These are phyloP conservation scores for Calycina marina DNA, from an alignment of 2,329 filamentous ascomycete species.

Conservation along the genomic window DNA sequence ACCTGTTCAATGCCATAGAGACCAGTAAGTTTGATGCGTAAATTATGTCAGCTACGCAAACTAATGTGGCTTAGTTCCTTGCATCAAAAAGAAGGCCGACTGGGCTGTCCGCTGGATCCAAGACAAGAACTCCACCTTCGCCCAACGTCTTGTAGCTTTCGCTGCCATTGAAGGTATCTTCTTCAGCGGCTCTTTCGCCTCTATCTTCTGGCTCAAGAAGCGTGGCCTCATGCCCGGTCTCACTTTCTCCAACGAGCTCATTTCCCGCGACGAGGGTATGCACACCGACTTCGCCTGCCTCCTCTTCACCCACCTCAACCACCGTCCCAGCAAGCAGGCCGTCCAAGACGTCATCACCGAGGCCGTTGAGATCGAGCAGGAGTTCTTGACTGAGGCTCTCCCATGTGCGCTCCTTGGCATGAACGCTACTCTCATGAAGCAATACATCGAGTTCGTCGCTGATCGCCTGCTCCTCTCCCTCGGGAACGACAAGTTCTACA, in stretches of 20 bases:
- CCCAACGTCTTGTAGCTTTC: slow-evolving; percentile 88
- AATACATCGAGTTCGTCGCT: slow-evolving; percentile 99
- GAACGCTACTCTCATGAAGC: slow-evolving; percentile 95
- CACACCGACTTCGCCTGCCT: slow-evolving; percentile 99
- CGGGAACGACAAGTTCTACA: slow-evolving; percentile 89
- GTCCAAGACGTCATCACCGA: slow-evolving; percentile 85
- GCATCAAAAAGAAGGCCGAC: slow-evolving; percentile 96
- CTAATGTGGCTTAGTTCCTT: slow-evolving; percentile 52
- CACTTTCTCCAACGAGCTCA: slow-evolving; percentile 99
- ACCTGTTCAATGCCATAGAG: slow-evolving; percentile 97
- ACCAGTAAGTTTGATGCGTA: slow-evolving; percentile 51
- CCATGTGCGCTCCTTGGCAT: slow-evolving; percentile 90
- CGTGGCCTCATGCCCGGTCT: slow-evolving; percentile 96
- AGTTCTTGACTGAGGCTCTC: slow-evolving; percentile 93
- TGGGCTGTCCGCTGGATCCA: slow-evolving; percentile 94
- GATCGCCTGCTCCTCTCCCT: slow-evolving; percentile 87
- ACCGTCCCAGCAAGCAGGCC: slow-evolving; percentile 69
- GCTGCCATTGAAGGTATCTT: slow-evolving; percentile 98
- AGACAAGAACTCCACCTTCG: slow-evolving; percentile 87
- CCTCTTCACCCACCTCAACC: slow-evolving; percentile 91
- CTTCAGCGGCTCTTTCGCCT: slow-evolving; percentile 96
- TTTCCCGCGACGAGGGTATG: slow-evolving; percentile 97
- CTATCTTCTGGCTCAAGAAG: slow-evolving; percentile 99
- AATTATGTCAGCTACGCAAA: not conserved
- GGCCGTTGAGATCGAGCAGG: slow-evolving; percentile 87